These are phyloP conservation scores for Cytospora schulzeri DNA, from an alignment of 2,329 filamentous ascomycete species.

Conservation along the genomic window DNA sequence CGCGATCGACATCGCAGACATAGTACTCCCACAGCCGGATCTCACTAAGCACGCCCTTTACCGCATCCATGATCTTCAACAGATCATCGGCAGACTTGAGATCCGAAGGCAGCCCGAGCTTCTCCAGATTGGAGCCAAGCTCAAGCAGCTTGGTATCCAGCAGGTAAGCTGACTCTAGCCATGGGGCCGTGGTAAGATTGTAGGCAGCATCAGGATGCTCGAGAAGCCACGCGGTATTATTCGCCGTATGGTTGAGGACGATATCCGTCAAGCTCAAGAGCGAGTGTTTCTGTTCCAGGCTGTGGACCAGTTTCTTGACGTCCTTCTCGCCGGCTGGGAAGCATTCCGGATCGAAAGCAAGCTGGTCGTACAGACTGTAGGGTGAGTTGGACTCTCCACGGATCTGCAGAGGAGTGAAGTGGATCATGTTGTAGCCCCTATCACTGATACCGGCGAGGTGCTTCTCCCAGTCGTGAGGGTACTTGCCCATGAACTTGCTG, in stretches of 20 bases:
- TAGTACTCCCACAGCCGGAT: slow-evolving; percentile 95
- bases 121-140: slow-evolving; percentile 72
- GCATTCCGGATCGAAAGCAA: slow-evolving; percentile 76
- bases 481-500: slow-evolving; percentile 97
- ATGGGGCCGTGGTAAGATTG: slow-evolving; percentile 87
- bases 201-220: slow-evolving; percentile 96
- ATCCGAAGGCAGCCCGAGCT: slow-evolving; percentile 74
- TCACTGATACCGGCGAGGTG: slow-evolving; percentile 86
- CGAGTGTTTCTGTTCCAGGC: slow-evolving; percentile 82
- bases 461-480: slow-evolving; percentile 85
- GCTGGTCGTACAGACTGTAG: slow-evolving; percentile 94
- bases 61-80: slow-evolving; percentile 76
- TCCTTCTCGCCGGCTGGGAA: slow-evolving; percentile 88
- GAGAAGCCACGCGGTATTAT: slow-evolving; percentile 93
- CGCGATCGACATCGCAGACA: slow-evolving; percentile 74
- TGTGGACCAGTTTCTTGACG: slow-evolving; percentile 73
- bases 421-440: slow-evolving; percentile 97
- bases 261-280: slow-evolving; percentile 91
- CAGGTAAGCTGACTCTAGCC: slow-evolving; percentile 65
- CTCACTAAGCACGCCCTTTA: slow-evolving; percentile 77
- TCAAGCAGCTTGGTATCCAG: slow-evolving; percentile 68
- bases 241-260: slow-evolving; percentile 95
- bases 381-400: slow-evolving; percentile 92
- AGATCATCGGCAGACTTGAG: slow-evolving; percentile 74
- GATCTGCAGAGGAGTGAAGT: slow-evolving; percentile 92